Evolutionary conservation across 164 flowering plant genomes (phyloP), one percentile per base, ranked within the genome.

Genomic region (Cinnamomum chago): DNA sequence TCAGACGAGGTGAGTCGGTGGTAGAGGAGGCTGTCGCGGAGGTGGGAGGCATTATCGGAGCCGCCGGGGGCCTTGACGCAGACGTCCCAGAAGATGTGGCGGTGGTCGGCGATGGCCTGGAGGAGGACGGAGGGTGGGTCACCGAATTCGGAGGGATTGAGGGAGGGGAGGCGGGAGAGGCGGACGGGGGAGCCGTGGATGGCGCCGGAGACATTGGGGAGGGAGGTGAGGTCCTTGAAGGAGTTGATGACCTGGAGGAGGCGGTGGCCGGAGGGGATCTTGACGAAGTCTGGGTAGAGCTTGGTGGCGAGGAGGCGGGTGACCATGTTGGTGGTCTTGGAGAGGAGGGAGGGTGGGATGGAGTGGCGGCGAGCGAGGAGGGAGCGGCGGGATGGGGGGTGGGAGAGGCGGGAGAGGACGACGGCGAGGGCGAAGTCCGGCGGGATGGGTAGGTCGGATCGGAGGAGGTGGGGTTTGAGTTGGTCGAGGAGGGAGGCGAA

Each of bases 21-120:
- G 64, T 93, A 92, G 82, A 92, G 75, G 52, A 88, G 75, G 77
- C 98, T 93, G 65, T 93, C 97, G 78, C 98, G 82, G 15, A 93
- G 86, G 79, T 93, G 97, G 5, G 90, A 76, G n/a, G 93, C 88
- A 74, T 93, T 98, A 69, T 90, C 96, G 1, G 84, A 78, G 0
- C 86, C 89, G 5, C 98, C 99, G 0, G 97, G 93, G 0, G 97
- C 96, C 78, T 90, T 95, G 10, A 93, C 97, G 68, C 99, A 95
- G 10, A 92, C 97, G 74, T 95, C 98, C 99, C 97, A 95, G 73
- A 95, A 93, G 28, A 93, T 83, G 75, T 89, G 89, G 77, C 87
- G 86, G 76, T 90, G 92, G 75, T 95, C 98, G 0, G 95, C 87
- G 6, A 90, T 95, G 6, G 90, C 96, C 87, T 95, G 98, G 52